Conservation (phyloP, 495 filamentous ascomycete species). For the Hyaloscypha finlandica region DNA sequence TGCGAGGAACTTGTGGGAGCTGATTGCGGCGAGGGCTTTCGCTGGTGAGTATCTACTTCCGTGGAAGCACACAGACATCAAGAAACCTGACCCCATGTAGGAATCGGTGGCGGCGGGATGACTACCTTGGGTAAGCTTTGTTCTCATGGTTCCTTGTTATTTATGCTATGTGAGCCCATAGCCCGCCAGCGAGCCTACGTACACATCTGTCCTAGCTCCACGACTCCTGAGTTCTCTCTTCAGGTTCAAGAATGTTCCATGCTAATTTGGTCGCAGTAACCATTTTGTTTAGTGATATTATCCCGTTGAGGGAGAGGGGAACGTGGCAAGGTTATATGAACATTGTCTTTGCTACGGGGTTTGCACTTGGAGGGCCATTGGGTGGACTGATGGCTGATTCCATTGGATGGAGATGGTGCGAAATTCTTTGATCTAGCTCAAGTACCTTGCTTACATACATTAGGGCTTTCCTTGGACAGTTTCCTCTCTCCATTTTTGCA, state of each 20-base stretch:
- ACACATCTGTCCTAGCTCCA: too few species aligned
- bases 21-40: conserved; percentile 67
- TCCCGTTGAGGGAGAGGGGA: conserved; percentile 73
- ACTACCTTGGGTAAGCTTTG: conserved; percentile 57
- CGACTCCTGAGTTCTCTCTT: too few species aligned
- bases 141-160: too few species aligned
- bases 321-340: conserved; percentile 85
- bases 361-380: conserved; percentile 70
- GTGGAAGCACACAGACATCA: too few species aligned
- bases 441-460: conserved; percentile 7
- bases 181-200: too few species aligned
- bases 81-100: conserved; percentile 50
- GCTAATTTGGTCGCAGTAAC: conserved; percentile 36
- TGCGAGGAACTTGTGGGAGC: conserved; percentile 64
- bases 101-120: conserved; percentile 86
- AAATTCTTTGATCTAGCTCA: not conserved
- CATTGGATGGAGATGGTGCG: conserved; percentile 77
- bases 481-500: conserved; percentile 68
- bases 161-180: too few species aligned
- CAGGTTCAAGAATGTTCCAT: too few species aligned
- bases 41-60: conserved; percentile 22
- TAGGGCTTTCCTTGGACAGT: conserved; percentile 73
- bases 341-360: conserved; percentile 72
- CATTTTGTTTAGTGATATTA: conserved; percentile 77
- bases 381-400: conserved; percentile 76